phyloP scores from a whole-genome alignment of 768 basidiomycete species.

The Aureoboletus auriporus region DNA sequence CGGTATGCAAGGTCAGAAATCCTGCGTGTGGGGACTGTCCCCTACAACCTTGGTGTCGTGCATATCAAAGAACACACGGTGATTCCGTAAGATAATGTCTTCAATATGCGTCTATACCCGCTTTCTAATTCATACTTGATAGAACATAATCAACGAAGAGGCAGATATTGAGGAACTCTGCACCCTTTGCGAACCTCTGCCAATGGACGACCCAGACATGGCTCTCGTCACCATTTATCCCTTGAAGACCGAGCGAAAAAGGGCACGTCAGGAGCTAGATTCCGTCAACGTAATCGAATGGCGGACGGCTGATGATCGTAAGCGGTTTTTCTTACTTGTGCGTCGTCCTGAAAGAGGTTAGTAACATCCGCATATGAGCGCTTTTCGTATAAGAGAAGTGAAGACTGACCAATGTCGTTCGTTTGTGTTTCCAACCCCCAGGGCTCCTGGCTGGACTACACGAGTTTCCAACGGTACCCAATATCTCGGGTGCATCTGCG shows the following conservation, averaged over 20 bases:
- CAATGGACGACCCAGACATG: slow-evolving; percentile 16
- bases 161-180: slow-evolving; percentile 80
- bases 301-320: slow-evolving; percentile 35
- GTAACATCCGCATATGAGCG: slow-evolving; percentile 9
- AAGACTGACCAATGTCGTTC: slow-evolving; percentile 4
- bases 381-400: background rate
- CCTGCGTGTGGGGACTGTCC: slow-evolving; percentile 77
- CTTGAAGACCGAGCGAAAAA: slow-evolving; percentile 81
- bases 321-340: slow-evolving; percentile 70
- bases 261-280: slow-evolving; percentile 79
- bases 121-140: background rate
- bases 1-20: slow-evolving; percentile 82
- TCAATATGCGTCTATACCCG: background rate
- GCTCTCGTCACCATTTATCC: slow-evolving; percentile 71
- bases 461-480: slow-evolving; percentile 73
- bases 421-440: slow-evolving; percentile 26
- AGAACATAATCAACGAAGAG: slow-evolving; percentile 10
- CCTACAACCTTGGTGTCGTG: slow-evolving; percentile 62
- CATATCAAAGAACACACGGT: slow-evolving; percentile 36
- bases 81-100: slow-evolving; percentile 8
- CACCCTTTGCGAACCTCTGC: slow-evolving; percentile 58
- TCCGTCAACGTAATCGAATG: slow-evolving; percentile 86
- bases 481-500: slow-evolving; percentile 43
- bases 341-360: slow-evolving; percentile 81
- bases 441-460: slow-evolving; percentile 88